Conservation (phyloP, 495 filamentous ascomycete genomes). For the Talaromyces trachyspermus region DNA sequence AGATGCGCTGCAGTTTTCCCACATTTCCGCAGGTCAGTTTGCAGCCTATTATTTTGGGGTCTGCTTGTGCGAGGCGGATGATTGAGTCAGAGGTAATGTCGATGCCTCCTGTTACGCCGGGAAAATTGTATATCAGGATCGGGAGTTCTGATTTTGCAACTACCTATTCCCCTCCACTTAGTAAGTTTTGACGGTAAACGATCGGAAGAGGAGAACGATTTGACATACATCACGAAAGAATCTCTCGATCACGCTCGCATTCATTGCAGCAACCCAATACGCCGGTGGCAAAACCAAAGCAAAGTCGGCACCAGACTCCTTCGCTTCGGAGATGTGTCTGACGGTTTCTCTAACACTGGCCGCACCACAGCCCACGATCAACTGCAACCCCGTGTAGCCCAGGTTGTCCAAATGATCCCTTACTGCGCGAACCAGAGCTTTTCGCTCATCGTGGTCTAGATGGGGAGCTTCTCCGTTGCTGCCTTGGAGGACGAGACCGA, state of each 20-base stretch:
- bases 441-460: slow-evolving; percentile 51
- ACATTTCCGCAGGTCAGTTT: slow-evolving; percentile 79
- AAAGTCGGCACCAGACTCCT: slow-evolving; percentile 61
- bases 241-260: slow-evolving; percentile 43
- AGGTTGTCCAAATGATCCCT: slow-evolving; percentile 55
- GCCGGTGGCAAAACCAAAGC: slow-evolving; percentile 67
- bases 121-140: slow-evolving; percentile 80
- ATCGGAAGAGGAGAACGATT: background rate
- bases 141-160: slow-evolving; percentile 67
- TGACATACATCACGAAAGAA: slow-evolving; percentile 44
- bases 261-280: slow-evolving; percentile 61
- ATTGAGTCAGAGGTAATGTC: slow-evolving; percentile 68
- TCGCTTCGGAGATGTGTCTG: slow-evolving; percentile 60
- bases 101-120: slow-evolving; percentile 62
- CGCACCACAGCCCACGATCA: slow-evolving; percentile 71
- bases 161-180: slow-evolving; percentile 18
- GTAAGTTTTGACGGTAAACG: background rate
- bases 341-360: slow-evolving; percentile 66
- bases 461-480: slow-evolving; percentile 71
- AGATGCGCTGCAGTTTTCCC: slow-evolving; percentile 66
- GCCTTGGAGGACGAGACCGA: slow-evolving; percentile 63
- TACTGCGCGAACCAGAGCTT: slow-evolving; percentile 54
- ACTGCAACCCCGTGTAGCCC: slow-evolving; percentile 51
- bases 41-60: slow-evolving; percentile 70
- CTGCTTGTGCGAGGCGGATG: slow-evolving; percentile 49